Evolutionary conservation across 257 asterid species (phyloP).

Genomic region (Solanum sejunctum): DNA sequence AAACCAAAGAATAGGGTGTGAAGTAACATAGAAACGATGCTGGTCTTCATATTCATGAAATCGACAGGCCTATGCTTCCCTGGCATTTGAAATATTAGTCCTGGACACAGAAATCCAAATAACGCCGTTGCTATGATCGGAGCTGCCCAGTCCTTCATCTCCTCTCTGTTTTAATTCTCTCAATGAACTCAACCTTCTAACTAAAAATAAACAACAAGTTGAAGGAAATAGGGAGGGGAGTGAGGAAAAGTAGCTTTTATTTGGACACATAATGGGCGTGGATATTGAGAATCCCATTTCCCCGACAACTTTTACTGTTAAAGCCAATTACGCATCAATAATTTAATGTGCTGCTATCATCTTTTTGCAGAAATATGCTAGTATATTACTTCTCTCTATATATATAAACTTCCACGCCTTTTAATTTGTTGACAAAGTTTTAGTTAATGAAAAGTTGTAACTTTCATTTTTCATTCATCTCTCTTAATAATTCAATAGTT

Average conservation of each 20-base stretch:
- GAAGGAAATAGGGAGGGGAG: background rate
- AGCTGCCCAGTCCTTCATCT: constrained; percentile 68
- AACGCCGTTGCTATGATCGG: constrained; percentile 58
- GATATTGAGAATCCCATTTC: background rate
- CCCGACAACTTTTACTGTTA: background rate
- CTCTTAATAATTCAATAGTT: no score
- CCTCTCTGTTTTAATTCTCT: no score
- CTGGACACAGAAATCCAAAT: constrained; percentile 58
- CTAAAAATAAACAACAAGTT: background rate
- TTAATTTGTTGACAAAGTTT: no score
- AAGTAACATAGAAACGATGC: constrained; percentile 34
- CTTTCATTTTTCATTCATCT: no score
- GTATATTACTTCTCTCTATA: no score
- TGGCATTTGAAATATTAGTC: constrained; percentile 66
- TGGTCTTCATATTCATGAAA: constrained; percentile 80
- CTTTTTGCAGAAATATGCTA: background rate
- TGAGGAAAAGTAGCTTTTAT: background rate
- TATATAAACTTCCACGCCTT: no score
- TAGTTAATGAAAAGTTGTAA: no score
- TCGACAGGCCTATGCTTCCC: constrained; percentile 63
- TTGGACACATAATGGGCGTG: background rate
- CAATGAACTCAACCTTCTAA: background rate
- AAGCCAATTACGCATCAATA: background rate
- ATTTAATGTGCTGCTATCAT: background rate
- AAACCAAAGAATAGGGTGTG: constrained; percentile 65